A percentile compares a stretch with the other conserved stretches of the same genome.
Conservation (phyloP, 768 basidiomycete species). For the Ramaria sp. region DNA sequence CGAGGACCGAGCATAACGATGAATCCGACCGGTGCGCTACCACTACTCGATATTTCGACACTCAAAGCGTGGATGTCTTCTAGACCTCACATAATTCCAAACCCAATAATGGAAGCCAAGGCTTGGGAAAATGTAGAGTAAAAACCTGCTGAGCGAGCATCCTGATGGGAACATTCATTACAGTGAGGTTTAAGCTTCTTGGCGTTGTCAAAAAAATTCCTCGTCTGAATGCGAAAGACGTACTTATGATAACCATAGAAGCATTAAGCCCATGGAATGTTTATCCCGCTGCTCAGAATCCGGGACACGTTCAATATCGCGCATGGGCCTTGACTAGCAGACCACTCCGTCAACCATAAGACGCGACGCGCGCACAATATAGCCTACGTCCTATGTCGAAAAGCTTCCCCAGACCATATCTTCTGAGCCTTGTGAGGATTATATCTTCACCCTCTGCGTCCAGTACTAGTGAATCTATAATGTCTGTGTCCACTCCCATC, state of each 20-base stretch:
- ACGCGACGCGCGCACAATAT: not conserved
- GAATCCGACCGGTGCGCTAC: constrained; percentile 34
- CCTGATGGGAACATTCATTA: constrained; percentile 41
- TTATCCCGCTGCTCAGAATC: constrained; percentile 36
- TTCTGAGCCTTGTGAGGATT: not conserved
- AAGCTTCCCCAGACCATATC: constrained; percentile 3
- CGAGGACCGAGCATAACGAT: constrained; percentile 43
- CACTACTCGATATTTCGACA: constrained; percentile 12
- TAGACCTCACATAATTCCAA: not conserved
- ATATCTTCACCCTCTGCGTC: not conserved
- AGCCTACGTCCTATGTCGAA: constrained; percentile 1
- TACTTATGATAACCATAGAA: constrained; percentile 3
- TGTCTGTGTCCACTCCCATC: too few species aligned
- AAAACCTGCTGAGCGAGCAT: constrained; percentile 38
- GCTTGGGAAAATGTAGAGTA: constrained; percentile 37
- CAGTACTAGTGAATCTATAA: too few species aligned
- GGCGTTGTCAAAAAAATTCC: not conserved
- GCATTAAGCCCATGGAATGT: constrained; percentile 16
- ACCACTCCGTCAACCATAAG: not conserved
- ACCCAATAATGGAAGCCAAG: not conserved
- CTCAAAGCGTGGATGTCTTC: too few species aligned
- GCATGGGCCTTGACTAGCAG: constrained; percentile 34
- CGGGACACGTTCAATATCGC: constrained; percentile 44
- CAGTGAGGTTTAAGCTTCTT: constrained; percentile 38
- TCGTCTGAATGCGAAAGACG: not conserved